A percentile compares a stretch with the other conserved stretches of the same genome.
Conservation (phyloP, 2,329 filamentous ascomycete species). For the Cryphonectria nitschkei region DNA sequence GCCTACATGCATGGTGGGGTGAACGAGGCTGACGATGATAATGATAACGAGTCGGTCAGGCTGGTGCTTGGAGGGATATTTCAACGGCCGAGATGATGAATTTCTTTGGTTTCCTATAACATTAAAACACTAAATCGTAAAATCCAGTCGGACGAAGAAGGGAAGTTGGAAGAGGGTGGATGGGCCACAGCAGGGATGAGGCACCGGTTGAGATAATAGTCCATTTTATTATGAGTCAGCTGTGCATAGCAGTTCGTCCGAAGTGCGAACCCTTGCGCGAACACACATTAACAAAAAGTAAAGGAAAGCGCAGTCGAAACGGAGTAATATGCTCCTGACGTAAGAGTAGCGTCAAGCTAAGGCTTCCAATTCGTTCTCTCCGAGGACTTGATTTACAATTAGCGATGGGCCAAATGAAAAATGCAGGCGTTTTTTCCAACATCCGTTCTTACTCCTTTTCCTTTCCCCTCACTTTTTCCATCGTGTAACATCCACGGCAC, state of each 20-base stretch:
- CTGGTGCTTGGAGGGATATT: background rate
- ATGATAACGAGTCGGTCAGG: background rate
- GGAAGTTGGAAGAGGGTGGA: background rate
- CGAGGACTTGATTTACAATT: background rate
- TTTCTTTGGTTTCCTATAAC: background rate
- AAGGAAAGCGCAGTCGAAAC: background rate
- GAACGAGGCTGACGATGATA: background rate
- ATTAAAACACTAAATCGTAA: background rate
- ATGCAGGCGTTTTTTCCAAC: no score
- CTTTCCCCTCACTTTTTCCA: no score
- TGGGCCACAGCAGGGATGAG: background rate
- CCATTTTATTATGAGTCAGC: background rate
- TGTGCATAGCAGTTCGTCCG: background rate
- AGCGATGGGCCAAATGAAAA: background rate
- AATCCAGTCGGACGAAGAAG: background rate
- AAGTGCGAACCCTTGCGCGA: background rate
- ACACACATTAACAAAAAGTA: background rate
- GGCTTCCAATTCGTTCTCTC: background rate
- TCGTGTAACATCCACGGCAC: no score
- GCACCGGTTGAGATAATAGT: background rate
- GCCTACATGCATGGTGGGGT: constrained; percentile 1
- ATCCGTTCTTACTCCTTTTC: no score
- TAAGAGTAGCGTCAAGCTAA: background rate
- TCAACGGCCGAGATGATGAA: background rate
- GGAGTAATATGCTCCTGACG: background rate